Evolutionary conservation across 192 early-diverging fungal species (phyloP), one percentile per base, ranked within the genome.

Genomic region (Podila horticola): DNA sequence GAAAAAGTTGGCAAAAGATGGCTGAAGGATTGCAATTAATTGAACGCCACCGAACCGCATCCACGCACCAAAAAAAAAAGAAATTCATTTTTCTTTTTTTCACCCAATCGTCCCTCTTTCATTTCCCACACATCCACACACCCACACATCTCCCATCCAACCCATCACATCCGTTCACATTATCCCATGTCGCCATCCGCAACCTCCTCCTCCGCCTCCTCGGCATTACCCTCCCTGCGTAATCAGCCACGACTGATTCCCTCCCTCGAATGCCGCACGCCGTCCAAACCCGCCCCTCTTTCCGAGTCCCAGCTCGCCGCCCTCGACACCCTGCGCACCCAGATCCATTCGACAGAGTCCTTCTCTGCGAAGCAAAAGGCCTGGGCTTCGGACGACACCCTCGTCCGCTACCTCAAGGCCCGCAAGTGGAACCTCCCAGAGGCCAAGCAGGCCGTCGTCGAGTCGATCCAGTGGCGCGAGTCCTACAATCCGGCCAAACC

Each of bases 391-490:
- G 84, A 85, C 15, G 79, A 72, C 13, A 93, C 92, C 75, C 75
- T 94, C 26, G 74, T 90, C 48, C 86, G 94, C 26, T 95, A 94
- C 66, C 74, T 95, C 64, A 85, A 90, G 17, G 90, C 92, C 9
- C 86, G 87, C 60, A 94, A 94, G 74, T 94, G 94, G 88, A 85
- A 92, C 66, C 74, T 92, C 26, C 74, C 83, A n/a, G 86, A 89
- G 41, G 85, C 94, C 51, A 88, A 88, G 63, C 83, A 72, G 36
- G 90, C 93, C 58, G 75, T 98, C 28, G 87, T 90, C 74, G 90
- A 89, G 59, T 93, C 94, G 22, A 83, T 98, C 31, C 83, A 85
- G 67, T 98, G 96, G 96, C 88, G 95, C 62, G 83, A 92, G 55
- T 84, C 87, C 3, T 94, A 90, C 67, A 79, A 89, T 26, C 95